A percentile compares a stretch with the other conserved stretches of the same genome.
Conservation (phyloP, 2,329 filamentous ascomycete genomes). For the Botrytis sinoallii region DNA sequence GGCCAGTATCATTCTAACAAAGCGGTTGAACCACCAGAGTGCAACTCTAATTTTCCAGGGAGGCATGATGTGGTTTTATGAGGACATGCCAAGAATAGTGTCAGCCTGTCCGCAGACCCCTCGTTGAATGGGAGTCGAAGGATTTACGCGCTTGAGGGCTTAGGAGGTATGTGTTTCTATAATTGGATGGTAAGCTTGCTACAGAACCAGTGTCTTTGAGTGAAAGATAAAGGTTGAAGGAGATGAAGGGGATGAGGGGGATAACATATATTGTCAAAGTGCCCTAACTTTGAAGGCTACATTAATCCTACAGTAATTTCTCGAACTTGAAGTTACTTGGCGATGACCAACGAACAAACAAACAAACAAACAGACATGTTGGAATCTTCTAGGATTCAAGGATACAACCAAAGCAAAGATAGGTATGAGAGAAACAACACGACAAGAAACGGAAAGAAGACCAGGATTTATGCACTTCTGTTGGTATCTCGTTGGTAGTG, state of each 20-base stretch:
- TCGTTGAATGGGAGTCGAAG: background rate
- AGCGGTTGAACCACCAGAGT: background rate
- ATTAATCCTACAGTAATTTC: background rate
- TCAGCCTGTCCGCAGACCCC: constrained; percentile 4
- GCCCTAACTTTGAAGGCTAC: background rate
- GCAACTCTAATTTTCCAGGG: background rate
- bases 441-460: background rate
- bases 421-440: background rate
- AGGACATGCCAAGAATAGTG: constrained; percentile 15
- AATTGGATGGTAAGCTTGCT: constrained; percentile 9
- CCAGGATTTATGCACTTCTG: background rate
- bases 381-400: background rate
- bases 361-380: background rate
- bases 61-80: constrained; percentile 9
- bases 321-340: background rate
- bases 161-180: constrained; percentile 5
- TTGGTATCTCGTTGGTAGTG: background rate
- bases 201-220: background rate
- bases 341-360: background rate
- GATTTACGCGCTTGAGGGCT: constrained; percentile 12
- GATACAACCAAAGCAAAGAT: background rate
- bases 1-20: background rate
- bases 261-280: background rate
- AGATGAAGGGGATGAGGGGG: background rate
- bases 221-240: background rate